A percentile compares a stretch with the other conserved stretches of the same genome.
phyloP scores from a whole-genome alignment of 2,329 filamentous ascomycete species.

The Colletotrichum melonis region DNA sequence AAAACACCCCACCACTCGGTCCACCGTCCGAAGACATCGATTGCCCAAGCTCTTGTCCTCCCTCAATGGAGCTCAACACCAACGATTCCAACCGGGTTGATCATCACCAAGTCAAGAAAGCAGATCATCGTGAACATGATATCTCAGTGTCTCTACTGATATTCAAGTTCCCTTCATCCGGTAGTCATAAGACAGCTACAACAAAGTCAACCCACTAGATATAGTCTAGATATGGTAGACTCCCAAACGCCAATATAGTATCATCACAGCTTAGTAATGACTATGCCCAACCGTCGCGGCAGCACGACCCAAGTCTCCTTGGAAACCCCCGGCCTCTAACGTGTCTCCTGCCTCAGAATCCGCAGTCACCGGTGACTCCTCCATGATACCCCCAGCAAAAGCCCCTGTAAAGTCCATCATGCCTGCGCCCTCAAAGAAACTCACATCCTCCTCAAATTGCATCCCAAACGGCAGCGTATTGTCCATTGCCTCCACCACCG shows the following conservation, averaged over 20 bases:
- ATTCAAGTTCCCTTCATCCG: no score
- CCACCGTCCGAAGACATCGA: not conserved
- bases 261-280: not conserved
- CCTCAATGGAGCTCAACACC: not conserved
- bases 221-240: not conserved
- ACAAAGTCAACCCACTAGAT: not conserved
- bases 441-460: constrained; percentile 26
- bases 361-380: not conserved
- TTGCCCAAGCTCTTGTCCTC: not conserved
- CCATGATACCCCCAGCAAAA: not conserved
- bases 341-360: not conserved
- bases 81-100: not conserved
- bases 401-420: not conserved
- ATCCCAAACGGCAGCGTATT: constrained; percentile 13
- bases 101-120: not conserved
- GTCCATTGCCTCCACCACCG: not conserved
- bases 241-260: not conserved
- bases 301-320: not conserved
- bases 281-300: not conserved
- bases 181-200: no score
- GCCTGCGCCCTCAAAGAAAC: constrained; percentile 11
- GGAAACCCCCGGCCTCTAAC: not conserved
- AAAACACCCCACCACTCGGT: not conserved
- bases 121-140: no score
- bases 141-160: no score